These are phyloP conservation scores for Backusella liffmaniae DNA, from an alignment of 192 early-diverging fungal genomes.

Conservation along the genomic window DNA sequence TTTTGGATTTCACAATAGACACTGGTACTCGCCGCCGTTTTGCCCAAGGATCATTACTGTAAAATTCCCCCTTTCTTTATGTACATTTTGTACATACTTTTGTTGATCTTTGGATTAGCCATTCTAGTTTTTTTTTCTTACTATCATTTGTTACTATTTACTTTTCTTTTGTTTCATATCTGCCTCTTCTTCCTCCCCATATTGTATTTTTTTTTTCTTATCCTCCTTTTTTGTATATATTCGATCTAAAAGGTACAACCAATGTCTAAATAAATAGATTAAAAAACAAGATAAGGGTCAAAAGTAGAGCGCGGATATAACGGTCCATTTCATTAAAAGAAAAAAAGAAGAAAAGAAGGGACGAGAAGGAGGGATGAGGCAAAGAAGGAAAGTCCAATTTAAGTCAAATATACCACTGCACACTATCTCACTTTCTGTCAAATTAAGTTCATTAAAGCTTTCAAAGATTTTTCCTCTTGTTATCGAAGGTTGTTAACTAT, in stretches of 20 bases:
- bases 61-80: slow-evolving; percentile 18
- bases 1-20: slow-evolving; percentile 87
- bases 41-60: slow-evolving; percentile 74
- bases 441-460: neutral
- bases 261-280: neutral
- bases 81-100: neutral
- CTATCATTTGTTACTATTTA: neutral
- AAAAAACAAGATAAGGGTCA: neutral
- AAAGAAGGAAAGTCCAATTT: neutral
- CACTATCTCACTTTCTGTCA: neutral
- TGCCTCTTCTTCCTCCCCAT: neutral
- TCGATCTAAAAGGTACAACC: neutral
- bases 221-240: neutral
- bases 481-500: neutral
- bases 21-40: slow-evolving; percentile 79
- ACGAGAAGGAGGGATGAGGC: neutral
- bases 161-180: neutral
- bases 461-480: neutral
- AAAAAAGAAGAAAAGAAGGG: neutral
- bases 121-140: neutral
- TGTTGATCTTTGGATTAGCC: neutral
- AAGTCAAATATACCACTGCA: neutral
- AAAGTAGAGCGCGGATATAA: neutral
- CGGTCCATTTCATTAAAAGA: neutral
- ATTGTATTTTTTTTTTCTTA: neutral